Conservation (phyloP, 1,284 basidiomycete species). For the Cryptococcus maquisensis region DNA sequence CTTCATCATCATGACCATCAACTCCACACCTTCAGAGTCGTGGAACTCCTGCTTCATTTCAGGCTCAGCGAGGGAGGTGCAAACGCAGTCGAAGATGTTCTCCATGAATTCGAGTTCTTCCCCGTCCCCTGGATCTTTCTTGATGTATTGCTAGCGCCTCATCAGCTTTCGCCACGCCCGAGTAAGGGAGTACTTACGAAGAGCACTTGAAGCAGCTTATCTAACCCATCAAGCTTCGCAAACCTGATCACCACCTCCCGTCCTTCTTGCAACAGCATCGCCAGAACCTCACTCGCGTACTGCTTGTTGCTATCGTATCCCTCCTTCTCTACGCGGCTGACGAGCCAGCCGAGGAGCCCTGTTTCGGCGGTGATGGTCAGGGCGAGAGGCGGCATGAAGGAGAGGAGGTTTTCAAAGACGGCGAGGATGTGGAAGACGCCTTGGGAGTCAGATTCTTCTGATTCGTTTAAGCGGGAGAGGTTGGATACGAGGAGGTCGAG, state of each 20-base stretch:
- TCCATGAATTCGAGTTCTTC: constrained; percentile 98
- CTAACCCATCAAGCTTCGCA: constrained; percentile 71
- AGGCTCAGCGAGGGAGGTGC: constrained; percentile 70
- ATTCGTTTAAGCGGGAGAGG: constrained; percentile 68
- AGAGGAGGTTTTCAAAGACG: constrained; percentile 87
- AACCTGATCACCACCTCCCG: constrained; percentile 61
- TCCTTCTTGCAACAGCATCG: constrained; percentile 78
- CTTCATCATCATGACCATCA: constrained; percentile 97
- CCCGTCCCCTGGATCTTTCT: constrained; percentile 70
- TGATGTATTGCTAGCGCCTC: constrained; percentile 74
- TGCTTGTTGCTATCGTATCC: constrained; percentile 76
- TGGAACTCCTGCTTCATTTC: constrained; percentile 76
- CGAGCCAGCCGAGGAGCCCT: constrained; percentile 69
- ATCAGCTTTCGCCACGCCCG: background rate
- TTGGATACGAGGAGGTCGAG: constrained; percentile 89
- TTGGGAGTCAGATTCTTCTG: constrained; percentile 76
- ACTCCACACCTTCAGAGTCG: constrained; percentile 86
- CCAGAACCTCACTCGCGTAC: constrained; percentile 81
- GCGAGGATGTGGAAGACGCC: constrained; percentile 90
- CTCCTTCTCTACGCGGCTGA: constrained; percentile 70
- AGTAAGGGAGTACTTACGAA: constrained; percentile 58
- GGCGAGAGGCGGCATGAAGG: constrained; percentile 73
- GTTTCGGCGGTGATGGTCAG: constrained; percentile 68
- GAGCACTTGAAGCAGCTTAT: constrained; percentile 68
- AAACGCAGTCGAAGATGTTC: constrained; percentile 85